Evolutionary conservation across 2,329 filamentous ascomycete genomes (phyloP), one percentile per base, ranked within the genome.

Genomic region (Cladophialophora carrionii): DNA sequence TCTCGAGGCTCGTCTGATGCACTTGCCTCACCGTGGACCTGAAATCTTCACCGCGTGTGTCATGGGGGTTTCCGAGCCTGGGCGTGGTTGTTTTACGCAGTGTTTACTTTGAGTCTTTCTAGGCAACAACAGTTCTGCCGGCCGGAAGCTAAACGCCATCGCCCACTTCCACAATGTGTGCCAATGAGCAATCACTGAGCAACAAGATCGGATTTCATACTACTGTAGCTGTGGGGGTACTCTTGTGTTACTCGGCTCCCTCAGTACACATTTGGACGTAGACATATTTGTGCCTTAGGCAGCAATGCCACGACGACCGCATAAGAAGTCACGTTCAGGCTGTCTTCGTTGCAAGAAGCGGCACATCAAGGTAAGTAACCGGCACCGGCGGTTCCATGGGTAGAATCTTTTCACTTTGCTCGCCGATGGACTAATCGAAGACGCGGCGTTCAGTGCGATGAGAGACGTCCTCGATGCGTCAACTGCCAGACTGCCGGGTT

Each of bases 311-410:
- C 71, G 72, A 52, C 72, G 76, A 59, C 65, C 75, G 2, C 77
- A 78, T 65, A 74, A 70, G 52, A 78, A 78, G 66, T 78, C 76
- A 20, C 72, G 76, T 49, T 76, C 74, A 61, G 77, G 77, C 34
- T 78, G 77, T 59, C 34, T 72, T 7, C 72, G 76, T 66, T 79
- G 76, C 61, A 78, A 78, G 64, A 72, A 72, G 34, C 73, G 76
- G 9, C 76, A 78, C 64, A 73, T 78, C 55, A 78, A 77, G 70
- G 77, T 78, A 63, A 51, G 64, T 46, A 9, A 22, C 10, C 4
- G 10, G 14, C 8, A 12, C 31, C 24, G 5, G 26, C 29, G 10
- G 10, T 9, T 29, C 8, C 10, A 8, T 9, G 14, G 12, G 31
- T 14, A 22, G 2, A 20, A 34, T 17, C 22, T 10, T 31, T 46